phyloP scores from a whole-genome alignment of 2,329 filamentous ascomycete genomes.

The Fusarium decemcellulare region DNA sequence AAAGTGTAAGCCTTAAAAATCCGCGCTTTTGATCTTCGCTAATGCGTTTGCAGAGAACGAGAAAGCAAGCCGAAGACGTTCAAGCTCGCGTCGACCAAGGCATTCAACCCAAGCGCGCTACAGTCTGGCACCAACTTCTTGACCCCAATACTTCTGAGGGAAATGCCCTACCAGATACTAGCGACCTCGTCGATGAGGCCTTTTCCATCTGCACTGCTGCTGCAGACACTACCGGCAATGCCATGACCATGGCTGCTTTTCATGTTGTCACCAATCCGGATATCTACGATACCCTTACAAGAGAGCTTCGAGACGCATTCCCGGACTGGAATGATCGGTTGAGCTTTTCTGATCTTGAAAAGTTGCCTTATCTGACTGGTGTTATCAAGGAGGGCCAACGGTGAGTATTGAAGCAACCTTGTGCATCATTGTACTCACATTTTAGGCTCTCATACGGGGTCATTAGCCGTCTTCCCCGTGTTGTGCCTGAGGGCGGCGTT shows the following conservation, averaged over 20 bases:
- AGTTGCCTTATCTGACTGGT: constrained; percentile 14
- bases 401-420: background rate
- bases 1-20: background rate
- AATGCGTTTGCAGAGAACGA: constrained; percentile 8
- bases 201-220: constrained; percentile 23
- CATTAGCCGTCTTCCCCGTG: constrained; percentile 17
- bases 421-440: too few species aligned
- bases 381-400: constrained; percentile 22
- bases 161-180: background rate
- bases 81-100: constrained; percentile 17
- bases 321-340: constrained; percentile 7
- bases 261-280: constrained; percentile 13
- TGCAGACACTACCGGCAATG: constrained; percentile 15
- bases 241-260: constrained; percentile 22
- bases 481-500: constrained; percentile 12
- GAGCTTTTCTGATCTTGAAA: constrained; percentile 10
- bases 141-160: constrained; percentile 13
- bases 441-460: constrained; percentile 21
- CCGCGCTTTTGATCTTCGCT: background rate
- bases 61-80: constrained; percentile 10
- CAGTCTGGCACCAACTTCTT: constrained; percentile 21
- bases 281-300: constrained; percentile 11
- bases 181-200: constrained; percentile 14
- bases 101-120: constrained; percentile 7
- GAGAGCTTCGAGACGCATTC: constrained; percentile 19